Evolutionary conservation across 2,329 filamentous ascomycete species (phyloP).

Genomic region (Trichothecium sympodiale): DNA sequence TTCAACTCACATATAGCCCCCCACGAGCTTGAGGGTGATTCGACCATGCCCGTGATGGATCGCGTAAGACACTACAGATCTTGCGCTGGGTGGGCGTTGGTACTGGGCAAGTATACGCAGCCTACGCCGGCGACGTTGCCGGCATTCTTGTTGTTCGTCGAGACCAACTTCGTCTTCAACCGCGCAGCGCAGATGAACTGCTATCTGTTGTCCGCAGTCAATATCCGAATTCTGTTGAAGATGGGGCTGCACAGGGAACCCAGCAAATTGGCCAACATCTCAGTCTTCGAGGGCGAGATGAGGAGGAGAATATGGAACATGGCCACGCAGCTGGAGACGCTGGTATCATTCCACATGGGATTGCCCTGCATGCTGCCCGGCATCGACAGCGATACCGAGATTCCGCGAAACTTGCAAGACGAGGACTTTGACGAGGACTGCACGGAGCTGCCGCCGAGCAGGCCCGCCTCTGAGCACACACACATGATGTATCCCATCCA

Average conservation of each 20-base stretch:
- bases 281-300: slow-evolving; percentile 38
- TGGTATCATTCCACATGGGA: slow-evolving; percentile 53
- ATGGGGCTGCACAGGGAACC: slow-evolving; percentile 49
- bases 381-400: slow-evolving; percentile 5
- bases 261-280: slow-evolving; percentile 35
- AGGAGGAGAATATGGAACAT: slow-evolving; percentile 37
- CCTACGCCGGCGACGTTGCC: slow-evolving; percentile 37
- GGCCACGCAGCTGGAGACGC: slow-evolving; percentile 43
- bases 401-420: slow-evolving; percentile 7
- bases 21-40: slow-evolving; percentile 31
- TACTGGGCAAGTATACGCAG: slow-evolving; percentile 37
- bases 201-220: slow-evolving; percentile 44
- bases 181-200: slow-evolving; percentile 40
- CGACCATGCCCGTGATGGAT: slow-evolving; percentile 26
- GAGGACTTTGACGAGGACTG: slow-evolving; percentile 6
- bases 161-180: slow-evolving; percentile 41
- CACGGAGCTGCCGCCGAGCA: slow-evolving; percentile 3
- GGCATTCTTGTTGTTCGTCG: slow-evolving; percentile 39
- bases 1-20: slow-evolving; percentile 32
- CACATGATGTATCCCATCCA: slow-evolving; percentile 40
- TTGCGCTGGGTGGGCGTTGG: slow-evolving; percentile 39
- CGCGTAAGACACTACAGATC: slow-evolving; percentile 36
- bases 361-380: slow-evolving; percentile 46
- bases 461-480: slow-evolving; percentile 7
- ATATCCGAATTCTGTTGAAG: slow-evolving; percentile 46